Percentiles rank a stretch among this genome's conserved stretches.
Conservation (phyloP, 1,284 basidiomycete genomes). For the Tremellales sp. region DNA sequence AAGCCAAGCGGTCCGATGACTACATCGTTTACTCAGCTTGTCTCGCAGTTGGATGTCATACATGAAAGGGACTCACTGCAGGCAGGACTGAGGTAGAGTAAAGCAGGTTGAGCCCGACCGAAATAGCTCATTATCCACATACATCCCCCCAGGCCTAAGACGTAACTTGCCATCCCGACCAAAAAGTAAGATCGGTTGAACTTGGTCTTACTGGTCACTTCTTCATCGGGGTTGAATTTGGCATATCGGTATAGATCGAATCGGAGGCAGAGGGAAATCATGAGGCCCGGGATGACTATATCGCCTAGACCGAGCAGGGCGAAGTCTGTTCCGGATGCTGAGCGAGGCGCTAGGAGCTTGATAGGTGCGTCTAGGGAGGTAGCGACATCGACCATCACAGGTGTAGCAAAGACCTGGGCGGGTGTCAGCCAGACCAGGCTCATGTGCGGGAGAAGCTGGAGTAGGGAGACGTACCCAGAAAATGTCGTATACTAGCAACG, state of each 20-base stretch:
- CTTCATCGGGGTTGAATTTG: constrained; percentile 18
- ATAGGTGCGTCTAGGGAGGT: constrained; percentile 90
- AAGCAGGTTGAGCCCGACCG: constrained; percentile 78
- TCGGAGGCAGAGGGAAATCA: constrained; percentile 81
- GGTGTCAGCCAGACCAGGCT: not conserved
- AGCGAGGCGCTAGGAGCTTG: constrained; percentile 79
- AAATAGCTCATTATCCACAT: constrained; percentile 85
- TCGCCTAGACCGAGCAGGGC: constrained; percentile 89
- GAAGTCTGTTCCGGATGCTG: constrained; percentile 59
- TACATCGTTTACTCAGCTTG: constrained; percentile 6
- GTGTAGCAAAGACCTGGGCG: constrained; percentile 45
- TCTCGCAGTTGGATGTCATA: not conserved
- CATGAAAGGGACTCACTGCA: constrained; percentile 60
- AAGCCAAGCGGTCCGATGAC: constrained; percentile 45
- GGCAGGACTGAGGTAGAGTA: constrained; percentile 72
- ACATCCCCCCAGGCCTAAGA: constrained; percentile 70
- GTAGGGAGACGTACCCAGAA: constrained; percentile 56
- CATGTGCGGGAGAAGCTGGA: not conserved
- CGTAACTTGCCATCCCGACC: constrained; percentile 68
- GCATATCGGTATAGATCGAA: constrained; percentile 63
- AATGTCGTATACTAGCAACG: constrained; percentile 84
- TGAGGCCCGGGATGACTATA: constrained; percentile 65
- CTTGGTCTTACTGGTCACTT: constrained; percentile 16
- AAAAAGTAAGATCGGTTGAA: constrained; percentile 77
- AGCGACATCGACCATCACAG: constrained; percentile 81